phyloP scores from a whole-genome alignment of 371 early-diverging fungal genomes.

The Lichtheimia corymbifera region DNA sequence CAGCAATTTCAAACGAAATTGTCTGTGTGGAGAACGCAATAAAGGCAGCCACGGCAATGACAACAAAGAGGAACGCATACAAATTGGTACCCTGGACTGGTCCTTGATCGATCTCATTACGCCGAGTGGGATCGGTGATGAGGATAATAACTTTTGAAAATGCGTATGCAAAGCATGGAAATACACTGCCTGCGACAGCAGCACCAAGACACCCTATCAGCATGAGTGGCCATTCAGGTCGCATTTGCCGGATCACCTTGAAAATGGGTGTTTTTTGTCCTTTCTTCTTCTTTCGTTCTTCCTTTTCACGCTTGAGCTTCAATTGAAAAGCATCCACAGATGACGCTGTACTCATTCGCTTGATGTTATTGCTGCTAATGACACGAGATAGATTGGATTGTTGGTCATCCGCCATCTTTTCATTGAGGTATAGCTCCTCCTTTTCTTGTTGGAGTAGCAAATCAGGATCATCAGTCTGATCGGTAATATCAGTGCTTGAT shows the following conservation, averaged over 20 bases:
- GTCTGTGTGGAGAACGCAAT: slow-evolving; percentile 42
- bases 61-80: slow-evolving; percentile 78
- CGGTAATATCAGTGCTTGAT: neutral
- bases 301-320: slow-evolving; percentile 46
- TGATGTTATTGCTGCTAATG: slow-evolving; percentile 17
- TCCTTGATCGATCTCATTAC: slow-evolving; percentile 21
- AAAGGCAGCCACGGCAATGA: slow-evolving; percentile 58
- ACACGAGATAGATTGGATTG: neutral
- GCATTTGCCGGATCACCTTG: slow-evolving; percentile 39
- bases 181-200: slow-evolving; percentile 57
- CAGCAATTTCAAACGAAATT: slow-evolving; percentile 48
- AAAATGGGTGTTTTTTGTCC: slow-evolving; percentile 50
- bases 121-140: slow-evolving; percentile 17
- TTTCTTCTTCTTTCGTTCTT: slow-evolving; percentile 37
- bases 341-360: slow-evolving; percentile 24
- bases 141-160: slow-evolving; percentile 41
- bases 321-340: slow-evolving; percentile 49
- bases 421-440: slow-evolving; percentile 24
- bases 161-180: slow-evolving; percentile 51
- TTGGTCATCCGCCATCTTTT: neutral
- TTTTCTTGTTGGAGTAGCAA: slow-evolving; percentile 43
- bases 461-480: neutral
- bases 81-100: slow-evolving; percentile 61
- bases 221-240: slow-evolving; percentile 41
- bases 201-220: slow-evolving; percentile 47